These are phyloP conservation scores for Globisporangium camurandrum DNA, from an alignment of 352 stramenopile species.

Conservation along the genomic window DNA sequence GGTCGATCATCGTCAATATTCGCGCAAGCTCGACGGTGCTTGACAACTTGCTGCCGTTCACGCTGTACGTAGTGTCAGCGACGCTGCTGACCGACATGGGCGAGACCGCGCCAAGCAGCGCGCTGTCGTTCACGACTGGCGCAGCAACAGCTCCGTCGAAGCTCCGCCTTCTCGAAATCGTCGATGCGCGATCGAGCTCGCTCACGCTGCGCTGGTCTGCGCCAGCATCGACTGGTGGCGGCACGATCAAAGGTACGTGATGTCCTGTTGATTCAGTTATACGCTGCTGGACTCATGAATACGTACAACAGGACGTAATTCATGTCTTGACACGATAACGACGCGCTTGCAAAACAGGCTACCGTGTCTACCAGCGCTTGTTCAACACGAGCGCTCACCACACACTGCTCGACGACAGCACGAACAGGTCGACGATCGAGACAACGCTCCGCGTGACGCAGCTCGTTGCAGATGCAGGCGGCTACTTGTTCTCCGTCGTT, in stretches of 20 bases:
- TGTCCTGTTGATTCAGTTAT: too few relatives aligned
- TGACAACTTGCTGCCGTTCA: conserved; percentile 16
- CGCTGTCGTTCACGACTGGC: conserved; percentile 16
- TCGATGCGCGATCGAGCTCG: conserved; percentile 20
- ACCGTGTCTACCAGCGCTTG: conserved; percentile 16
- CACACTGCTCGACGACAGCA: conserved; percentile 21
- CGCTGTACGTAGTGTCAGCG: conserved; percentile 22
- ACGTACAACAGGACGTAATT: not conserved
- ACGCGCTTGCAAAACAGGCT: too few relatives aligned
- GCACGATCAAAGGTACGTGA: conserved; percentile 23
- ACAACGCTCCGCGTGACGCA: conserved; percentile 11
- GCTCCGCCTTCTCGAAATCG: conserved; percentile 8
- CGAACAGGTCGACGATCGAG: conserved; percentile 3
- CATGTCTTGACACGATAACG: too few relatives aligned
- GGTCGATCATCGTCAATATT: conserved; percentile 7
- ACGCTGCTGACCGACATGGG: conserved; percentile 11
- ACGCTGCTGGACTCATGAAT: too few relatives aligned
- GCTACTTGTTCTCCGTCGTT: conserved; percentile 34
- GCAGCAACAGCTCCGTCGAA: conserved; percentile 12
- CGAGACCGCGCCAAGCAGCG: conserved; percentile 14
- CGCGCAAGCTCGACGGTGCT: conserved; percentile 7
- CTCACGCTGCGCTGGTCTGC: conserved; percentile 20
- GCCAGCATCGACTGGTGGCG: conserved; percentile 33
- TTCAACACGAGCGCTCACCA: not conserved
- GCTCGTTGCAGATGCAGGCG: conserved; percentile 16